Evolutionary conservation across 177 flowering plant genomes (phyloP).

Genomic region (Vitis hybrid): DNA sequence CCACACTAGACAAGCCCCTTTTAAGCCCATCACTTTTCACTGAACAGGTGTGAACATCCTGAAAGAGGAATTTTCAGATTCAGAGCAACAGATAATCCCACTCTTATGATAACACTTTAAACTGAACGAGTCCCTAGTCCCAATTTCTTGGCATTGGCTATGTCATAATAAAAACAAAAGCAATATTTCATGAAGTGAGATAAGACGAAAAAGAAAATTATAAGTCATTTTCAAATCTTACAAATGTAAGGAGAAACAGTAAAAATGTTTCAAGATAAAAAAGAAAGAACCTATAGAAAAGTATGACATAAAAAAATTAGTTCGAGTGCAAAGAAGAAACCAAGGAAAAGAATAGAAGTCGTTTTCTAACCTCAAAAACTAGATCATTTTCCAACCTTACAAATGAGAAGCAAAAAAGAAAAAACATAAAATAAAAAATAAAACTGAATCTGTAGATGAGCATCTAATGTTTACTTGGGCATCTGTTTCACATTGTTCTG

Average conservation of each 20-base stretch:
- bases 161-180: too few relatives aligned
- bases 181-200: too few relatives aligned
- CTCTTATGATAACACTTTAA: neutral
- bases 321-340: neutral
- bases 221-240: too few relatives aligned
- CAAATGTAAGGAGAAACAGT: too few relatives aligned
- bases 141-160: too few relatives aligned
- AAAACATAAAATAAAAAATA: neutral
- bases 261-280: too few relatives aligned
- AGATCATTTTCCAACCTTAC: neutral
- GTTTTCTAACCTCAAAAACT: too few relatives aligned
- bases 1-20: slow-evolving; percentile 71
- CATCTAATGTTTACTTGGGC: slow-evolving; percentile 37
- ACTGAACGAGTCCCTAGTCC: too few relatives aligned
- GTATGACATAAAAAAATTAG: too few relatives aligned
- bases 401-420: neutral
- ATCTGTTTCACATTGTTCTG: slow-evolving; percentile 54
- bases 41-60: slow-evolving; percentile 49
- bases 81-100: neutral
- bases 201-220: too few relatives aligned
- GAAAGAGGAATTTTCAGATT: slow-evolving; percentile 17
- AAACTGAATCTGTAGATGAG: neutral
- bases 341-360: neutral
- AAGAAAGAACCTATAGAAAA: too few relatives aligned
- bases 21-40: slow-evolving; percentile 71